Base-by-base conservation (phyloP, 2,329 filamentous ascomycete species). In the Arthroderma uncinatum region DNA sequence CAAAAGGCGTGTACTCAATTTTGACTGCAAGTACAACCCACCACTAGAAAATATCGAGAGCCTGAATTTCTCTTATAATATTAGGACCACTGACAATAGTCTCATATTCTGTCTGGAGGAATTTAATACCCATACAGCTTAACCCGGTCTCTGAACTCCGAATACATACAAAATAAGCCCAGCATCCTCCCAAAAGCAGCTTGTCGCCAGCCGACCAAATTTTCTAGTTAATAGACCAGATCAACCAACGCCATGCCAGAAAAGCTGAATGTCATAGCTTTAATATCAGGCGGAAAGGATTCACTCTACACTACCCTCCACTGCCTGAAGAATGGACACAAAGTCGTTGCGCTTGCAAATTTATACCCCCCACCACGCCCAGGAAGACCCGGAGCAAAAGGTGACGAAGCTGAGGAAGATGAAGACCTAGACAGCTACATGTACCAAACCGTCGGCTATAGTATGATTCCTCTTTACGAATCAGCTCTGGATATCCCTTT, bases 401-500 rank as follows among this genome's bases (percentile, higher is more conserved):
- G 61, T 33, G 44, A 57, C 7, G 68, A 76, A 50, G 69, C 66
- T 52, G 75, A 69, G 25, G 75, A 79, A 36, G 75, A 78, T 61
- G 74, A 79, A 57, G 88, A 97, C 70, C 79, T 95, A 64, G 89
- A 98, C 72, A 96, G 91, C 75, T 97, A 93, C 83, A 98, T 98
- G 93, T 98, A 97, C 77, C 93, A 98, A 76, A 98, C 93, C 2
- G 88, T 96, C 59, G 93, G 93, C 10, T 89, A 97, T 72, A 80
- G 83, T 58, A 77, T 96, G 16, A 85, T 97, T 58, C 89, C 91
- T 1, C 79, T 95, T 14, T 97, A 96, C 69, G 84, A 85, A 59
- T 72, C 81, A 52, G 90, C 89, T 34, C 83, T 95, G 1, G 83
- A 79, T 0, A 78, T 97, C 34, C 92, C 92, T 23, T 78, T 98